A percentile compares a stretch with the other conserved stretches of the same genome.
These are phyloP conservation scores for Zopfochytrium polystomum DNA, from an alignment of 371 early-diverging fungal species.

Conservation along the genomic window DNA sequence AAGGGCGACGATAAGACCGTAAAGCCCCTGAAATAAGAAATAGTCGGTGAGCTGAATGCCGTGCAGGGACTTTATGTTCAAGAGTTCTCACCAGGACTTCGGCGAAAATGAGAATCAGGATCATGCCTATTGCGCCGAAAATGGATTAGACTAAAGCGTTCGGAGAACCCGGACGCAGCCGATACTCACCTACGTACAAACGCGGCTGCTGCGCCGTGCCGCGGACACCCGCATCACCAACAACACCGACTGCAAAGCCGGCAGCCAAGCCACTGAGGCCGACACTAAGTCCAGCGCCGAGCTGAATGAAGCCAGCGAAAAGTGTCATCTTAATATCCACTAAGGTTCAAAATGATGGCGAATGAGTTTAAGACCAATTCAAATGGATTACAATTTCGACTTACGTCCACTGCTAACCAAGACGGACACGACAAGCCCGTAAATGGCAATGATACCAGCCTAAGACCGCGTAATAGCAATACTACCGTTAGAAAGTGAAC, in stretches of 20 bases:
- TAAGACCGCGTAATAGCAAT: constrained; percentile 13
- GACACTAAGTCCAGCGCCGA: constrained; percentile 91
- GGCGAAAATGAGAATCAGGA: constrained; percentile 96
- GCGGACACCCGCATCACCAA: constrained; percentile 92
- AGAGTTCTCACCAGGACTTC: constrained; percentile 77
- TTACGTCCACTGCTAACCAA: constrained; percentile 73
- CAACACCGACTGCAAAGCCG: constrained; percentile 95
- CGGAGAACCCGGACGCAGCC: background rate
- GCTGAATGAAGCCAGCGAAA: constrained; percentile 82
- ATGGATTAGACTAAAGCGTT: constrained; percentile 7
- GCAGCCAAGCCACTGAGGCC: constrained; percentile 93
- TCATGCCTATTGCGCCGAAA: constrained; percentile 46
- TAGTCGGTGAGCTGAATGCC: background rate
- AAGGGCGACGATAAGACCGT: constrained; percentile 63
- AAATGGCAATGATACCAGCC: constrained; percentile 97
- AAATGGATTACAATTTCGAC: constrained; percentile 32
- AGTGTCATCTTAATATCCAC: constrained; percentile 44
- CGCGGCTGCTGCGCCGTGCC: constrained; percentile 90
- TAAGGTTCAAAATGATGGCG: constrained; percentile 16
- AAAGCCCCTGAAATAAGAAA: background rate
- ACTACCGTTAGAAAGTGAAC: background rate
- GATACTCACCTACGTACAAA: constrained; percentile 87
- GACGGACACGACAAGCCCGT: constrained; percentile 93
- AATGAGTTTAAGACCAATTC: background rate
- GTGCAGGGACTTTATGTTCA: too few relatives aligned